Conservation (phyloP, 1,284 basidiomycete species). For the Anthracocystis panici-leucophaei region DNA sequence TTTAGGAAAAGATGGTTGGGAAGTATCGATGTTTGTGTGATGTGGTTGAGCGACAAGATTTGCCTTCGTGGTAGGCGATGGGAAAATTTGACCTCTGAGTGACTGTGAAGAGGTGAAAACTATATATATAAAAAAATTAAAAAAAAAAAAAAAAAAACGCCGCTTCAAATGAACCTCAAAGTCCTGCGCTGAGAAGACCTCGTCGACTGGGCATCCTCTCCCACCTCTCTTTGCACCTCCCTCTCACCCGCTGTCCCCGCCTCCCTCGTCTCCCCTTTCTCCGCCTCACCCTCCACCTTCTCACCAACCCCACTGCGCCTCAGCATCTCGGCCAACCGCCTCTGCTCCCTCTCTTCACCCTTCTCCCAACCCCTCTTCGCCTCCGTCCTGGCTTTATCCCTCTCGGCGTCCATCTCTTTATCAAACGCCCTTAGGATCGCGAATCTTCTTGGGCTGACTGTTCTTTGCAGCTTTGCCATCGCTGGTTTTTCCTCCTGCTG, state of each 20-base stretch:
- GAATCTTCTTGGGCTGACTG: slow-evolving; percentile 23
- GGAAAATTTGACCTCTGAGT: too few species aligned
- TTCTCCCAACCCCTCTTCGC: slow-evolving; percentile 37
- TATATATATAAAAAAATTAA: too few species aligned
- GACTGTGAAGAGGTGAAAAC: background rate
- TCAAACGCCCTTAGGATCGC: slow-evolving; percentile 34
- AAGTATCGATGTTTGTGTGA: too few species aligned
- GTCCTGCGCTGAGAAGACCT: slow-evolving; percentile 34
- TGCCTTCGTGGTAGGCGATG: too few species aligned
- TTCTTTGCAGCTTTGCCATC: slow-evolving; percentile 21
- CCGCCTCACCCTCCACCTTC: background rate
- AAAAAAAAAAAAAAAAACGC: too few species aligned
- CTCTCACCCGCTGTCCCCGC: background rate
- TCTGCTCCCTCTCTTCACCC: slow-evolving; percentile 28
- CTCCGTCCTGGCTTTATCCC: slow-evolving; percentile 29
- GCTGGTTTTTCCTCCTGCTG: slow-evolving; percentile 21
- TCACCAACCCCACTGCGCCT: slow-evolving; percentile 4
- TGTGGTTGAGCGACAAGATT: too few species aligned
- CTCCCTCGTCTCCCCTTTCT: background rate
- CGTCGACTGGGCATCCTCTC: slow-evolving; percentile 28
- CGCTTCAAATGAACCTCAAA: slow-evolving; percentile 27
- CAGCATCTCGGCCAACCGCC: slow-evolving; percentile 27
- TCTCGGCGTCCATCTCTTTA: slow-evolving; percentile 35
- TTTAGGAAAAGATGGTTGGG: too few species aligned
- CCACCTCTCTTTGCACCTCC: background rate